phyloP scores from a whole-genome alignment of 2,329 filamentous ascomycete genomes.

The Trichocomaceae sp. region DNA sequence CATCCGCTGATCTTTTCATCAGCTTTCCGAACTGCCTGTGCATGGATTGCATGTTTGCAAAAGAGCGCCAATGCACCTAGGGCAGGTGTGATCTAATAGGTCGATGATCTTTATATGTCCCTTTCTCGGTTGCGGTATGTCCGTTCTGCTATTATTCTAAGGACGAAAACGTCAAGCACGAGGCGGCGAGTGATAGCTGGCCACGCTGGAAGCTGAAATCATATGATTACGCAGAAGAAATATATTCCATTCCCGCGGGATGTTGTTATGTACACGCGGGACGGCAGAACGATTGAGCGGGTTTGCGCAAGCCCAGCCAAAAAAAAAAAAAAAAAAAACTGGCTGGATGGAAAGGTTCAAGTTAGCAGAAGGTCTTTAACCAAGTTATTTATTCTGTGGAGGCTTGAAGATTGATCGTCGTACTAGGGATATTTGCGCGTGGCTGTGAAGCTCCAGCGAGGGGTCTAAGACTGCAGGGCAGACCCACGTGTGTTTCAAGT shows the following conservation, averaged over 20 bases:
- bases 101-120: neutral
- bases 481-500: neutral
- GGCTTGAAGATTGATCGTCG: neutral
- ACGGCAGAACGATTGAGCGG: neutral
- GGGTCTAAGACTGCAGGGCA: neutral
- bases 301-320: neutral
- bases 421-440: neutral
- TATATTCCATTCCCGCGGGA: neutral
- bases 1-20: constrained; percentile 64
- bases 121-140: neutral
- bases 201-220: neutral
- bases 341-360: neutral
- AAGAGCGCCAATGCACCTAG: neutral
- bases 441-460: neutral
- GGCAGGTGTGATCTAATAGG: neutral
- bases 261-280: neutral
- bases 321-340: no score
- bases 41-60: constrained; percentile 42
- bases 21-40: constrained; percentile 69
- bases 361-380: neutral
- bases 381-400: neutral
- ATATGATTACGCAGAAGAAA: neutral
- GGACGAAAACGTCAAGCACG: neutral
- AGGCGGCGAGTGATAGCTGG: neutral
- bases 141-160: neutral